Percentiles rank a stretch among this genome's conserved stretches.
phyloP scores from a whole-genome alignment of 495 filamentous ascomycete species.

The Alectoria sarmentosa region DNA sequence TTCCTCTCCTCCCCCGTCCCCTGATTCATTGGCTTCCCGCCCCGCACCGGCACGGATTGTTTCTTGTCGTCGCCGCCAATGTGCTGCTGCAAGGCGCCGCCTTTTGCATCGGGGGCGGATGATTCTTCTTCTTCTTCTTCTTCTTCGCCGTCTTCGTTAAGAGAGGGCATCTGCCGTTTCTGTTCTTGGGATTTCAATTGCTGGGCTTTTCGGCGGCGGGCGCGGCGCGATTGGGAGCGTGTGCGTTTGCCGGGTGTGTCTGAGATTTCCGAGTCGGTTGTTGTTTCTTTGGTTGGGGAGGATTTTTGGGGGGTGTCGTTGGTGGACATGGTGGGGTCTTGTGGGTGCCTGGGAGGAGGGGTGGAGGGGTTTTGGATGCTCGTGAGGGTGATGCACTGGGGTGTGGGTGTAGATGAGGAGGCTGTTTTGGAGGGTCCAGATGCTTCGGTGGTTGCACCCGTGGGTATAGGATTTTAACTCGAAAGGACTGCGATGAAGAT shows the following conservation, averaged over 20 bases:
- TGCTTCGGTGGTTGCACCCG: not conserved
- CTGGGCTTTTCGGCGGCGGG: conserved; percentile 26
- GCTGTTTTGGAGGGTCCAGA: not conserved
- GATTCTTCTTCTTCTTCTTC: conserved; percentile 21
- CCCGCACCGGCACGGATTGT: conserved; percentile 35
- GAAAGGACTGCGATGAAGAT: not conserved
- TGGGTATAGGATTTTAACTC: not conserved
- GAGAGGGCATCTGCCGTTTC: conserved; percentile 7
- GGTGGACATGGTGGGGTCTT: conserved; percentile 22
- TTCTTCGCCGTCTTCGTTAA: conserved; percentile 14
- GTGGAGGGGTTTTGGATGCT: not conserved
- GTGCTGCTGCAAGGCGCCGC: conserved; percentile 37
- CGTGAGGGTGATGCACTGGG: not conserved
- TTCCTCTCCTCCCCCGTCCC: conserved; percentile 23
- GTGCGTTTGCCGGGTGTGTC: conserved; percentile 23
- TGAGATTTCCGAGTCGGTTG: conserved; percentile 20
- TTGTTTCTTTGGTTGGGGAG: conserved; percentile 14
- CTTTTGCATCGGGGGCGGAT: not conserved
- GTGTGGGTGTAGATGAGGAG: not conserved
- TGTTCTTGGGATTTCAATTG: conserved; percentile 10
- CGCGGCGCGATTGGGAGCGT: conserved; percentile 28
- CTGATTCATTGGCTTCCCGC: conserved; percentile 37
- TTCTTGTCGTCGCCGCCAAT: conserved; percentile 38
- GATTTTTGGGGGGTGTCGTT: conserved; percentile 13
- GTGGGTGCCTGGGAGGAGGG: not conserved